Conservation (phyloP, 495 filamentous ascomycete species). For the Paragyromitra xinjiangensis region DNA sequence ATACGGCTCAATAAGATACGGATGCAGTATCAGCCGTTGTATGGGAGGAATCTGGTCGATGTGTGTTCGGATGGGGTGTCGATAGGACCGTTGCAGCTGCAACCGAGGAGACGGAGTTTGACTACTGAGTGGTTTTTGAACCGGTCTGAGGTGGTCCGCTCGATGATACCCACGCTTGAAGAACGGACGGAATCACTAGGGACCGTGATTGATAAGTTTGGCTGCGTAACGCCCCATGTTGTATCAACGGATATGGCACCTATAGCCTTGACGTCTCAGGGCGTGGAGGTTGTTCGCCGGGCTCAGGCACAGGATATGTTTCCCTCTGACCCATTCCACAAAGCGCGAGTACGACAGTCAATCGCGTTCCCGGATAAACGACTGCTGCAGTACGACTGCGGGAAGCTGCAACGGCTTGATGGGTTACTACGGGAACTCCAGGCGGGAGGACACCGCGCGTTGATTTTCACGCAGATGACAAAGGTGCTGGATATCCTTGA, state of each 20-base stretch:
- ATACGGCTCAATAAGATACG: constrained; percentile 83
- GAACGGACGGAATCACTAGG: constrained; percentile 76
- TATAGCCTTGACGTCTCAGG: constrained; percentile 68
- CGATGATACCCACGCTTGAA: constrained; percentile 76
- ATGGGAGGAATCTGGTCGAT: constrained; percentile 77
- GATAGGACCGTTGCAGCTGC: constrained; percentile 65
- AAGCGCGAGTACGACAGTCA: constrained; percentile 87
- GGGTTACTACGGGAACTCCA: constrained; percentile 86
- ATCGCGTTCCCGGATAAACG: constrained; percentile 98
- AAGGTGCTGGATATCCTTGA: constrained; percentile 97
- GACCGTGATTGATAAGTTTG: constrained; percentile 82
- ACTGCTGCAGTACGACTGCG: constrained; percentile 95
- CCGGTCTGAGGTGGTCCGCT: constrained; percentile 71
- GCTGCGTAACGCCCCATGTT: constrained; percentile 87
- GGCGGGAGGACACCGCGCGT: constrained; percentile 85
- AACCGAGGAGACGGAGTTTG: constrained; percentile 65
- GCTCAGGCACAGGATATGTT: constrained; percentile 58
- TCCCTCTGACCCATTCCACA: constrained; percentile 82
- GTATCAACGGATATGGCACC: constrained; percentile 79
- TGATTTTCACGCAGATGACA: constrained; percentile 99
- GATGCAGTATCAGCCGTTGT: constrained; percentile 81
- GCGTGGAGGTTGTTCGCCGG: constrained; percentile 69
- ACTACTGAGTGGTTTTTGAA: constrained; percentile 78
- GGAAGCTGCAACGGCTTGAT: constrained; percentile 92
- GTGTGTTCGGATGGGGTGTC: constrained; percentile 71